A percentile compares a stretch with the other conserved stretches of the same genome.
Conservation (phyloP, 2,329 filamentous ascomycete species). For the Chrysoporthe austroafricana region DNA sequence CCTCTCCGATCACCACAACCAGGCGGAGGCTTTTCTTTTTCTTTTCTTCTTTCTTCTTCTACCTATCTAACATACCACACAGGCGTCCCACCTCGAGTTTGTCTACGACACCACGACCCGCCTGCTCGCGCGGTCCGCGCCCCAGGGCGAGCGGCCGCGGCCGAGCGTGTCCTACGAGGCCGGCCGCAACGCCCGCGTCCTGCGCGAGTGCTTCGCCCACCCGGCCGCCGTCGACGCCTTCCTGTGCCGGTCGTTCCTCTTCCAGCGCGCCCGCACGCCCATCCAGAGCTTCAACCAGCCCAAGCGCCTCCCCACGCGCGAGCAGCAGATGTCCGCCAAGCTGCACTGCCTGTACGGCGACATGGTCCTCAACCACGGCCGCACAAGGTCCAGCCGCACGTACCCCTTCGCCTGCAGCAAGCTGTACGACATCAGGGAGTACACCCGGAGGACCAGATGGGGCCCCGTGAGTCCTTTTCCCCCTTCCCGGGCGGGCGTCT, state of each 20-base stretch:
- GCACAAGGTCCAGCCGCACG: constrained; percentile 42
- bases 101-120: constrained; percentile 50
- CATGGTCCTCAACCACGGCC: constrained; percentile 51
- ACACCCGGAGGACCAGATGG: constrained; percentile 65
- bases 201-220: constrained; percentile 50
- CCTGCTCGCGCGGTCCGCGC: constrained; percentile 50
- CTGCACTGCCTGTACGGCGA: constrained; percentile 71
- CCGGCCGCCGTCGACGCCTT: constrained; percentile 61
- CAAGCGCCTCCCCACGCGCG: constrained; percentile 39
- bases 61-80: neutral
- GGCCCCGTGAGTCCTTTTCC: constrained; percentile 53
- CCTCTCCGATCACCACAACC: neutral
- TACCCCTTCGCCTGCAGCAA: constrained; percentile 68
- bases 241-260: constrained; percentile 67
- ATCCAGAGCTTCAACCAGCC: constrained; percentile 19
- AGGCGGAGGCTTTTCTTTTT: neutral
- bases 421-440: constrained; percentile 75
- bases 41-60: neutral
- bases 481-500: too few relatives aligned
- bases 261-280: constrained; percentile 54
- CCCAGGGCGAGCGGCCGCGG: constrained; percentile 37
- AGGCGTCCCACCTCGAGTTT: constrained; percentile 52
- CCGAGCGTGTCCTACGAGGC: constrained; percentile 42
- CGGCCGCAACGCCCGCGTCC: constrained; percentile 53
- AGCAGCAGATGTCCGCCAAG: constrained; percentile 69